Conservation (phyloP, 495 filamentous ascomycete genomes). For the Usnea hakonensis region DNA sequence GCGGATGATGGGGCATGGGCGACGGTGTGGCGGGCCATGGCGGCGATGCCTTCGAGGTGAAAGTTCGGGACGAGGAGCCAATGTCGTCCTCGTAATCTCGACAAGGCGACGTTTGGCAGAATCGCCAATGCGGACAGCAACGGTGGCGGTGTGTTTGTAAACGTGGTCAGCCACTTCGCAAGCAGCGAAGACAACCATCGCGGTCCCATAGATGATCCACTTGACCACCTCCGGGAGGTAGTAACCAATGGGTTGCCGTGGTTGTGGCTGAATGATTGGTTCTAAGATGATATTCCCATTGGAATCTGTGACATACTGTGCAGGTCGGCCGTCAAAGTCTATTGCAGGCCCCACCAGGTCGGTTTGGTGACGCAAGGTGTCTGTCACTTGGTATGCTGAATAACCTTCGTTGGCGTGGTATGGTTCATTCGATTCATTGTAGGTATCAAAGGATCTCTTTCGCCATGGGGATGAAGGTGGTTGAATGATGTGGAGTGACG, state of each 20-base stretch:
- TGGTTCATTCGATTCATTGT: background rate
- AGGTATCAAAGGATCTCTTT: background rate
- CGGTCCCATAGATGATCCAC: background rate
- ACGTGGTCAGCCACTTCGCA: background rate
- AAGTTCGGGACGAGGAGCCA: background rate
- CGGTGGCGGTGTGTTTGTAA: background rate
- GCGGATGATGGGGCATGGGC: background rate
- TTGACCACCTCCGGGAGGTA: background rate
- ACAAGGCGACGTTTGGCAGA: slow-evolving; percentile 11
- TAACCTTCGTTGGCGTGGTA: background rate
- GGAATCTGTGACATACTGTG: background rate
- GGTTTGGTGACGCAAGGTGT: background rate
- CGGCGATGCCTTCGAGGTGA: background rate
- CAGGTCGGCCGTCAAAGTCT: background rate
- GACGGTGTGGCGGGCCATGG: background rate
- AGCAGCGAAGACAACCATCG: background rate
- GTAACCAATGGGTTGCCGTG: background rate
- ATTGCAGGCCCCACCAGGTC: background rate
- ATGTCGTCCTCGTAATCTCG: background rate
- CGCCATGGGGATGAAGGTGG: background rate
- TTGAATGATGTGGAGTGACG: slow-evolving; percentile 2
- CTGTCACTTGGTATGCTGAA: background rate
- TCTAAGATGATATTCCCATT: background rate
- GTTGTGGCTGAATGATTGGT: background rate
- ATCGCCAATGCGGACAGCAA: background rate